Evolutionary conservation across 768 basidiomycete species (phyloP).

Genomic region (Lyophyllum shimeji): DNA sequence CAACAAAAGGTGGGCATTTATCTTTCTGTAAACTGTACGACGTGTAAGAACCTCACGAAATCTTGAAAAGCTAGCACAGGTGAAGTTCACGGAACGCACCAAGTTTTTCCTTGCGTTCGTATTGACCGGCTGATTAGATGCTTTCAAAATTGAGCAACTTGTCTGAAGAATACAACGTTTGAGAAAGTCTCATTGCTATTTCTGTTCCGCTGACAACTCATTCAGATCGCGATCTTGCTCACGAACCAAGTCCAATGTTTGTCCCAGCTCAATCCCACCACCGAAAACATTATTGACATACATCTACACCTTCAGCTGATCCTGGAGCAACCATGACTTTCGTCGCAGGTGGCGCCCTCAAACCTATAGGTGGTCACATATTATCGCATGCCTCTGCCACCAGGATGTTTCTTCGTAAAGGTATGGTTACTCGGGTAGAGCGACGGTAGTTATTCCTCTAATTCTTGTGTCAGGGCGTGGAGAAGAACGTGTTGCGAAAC

Average conservation of each 20-base stretch:
- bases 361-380: slow-evolving; percentile 90
- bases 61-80: slow-evolving; percentile 76
- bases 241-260: slow-evolving; percentile 93
- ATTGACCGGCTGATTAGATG: slow-evolving; percentile 50
- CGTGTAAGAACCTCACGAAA: slow-evolving; percentile 11
- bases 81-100: slow-evolving; percentile 18
- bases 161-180: slow-evolving; percentile 88
- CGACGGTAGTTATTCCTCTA: not conserved
- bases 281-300: not conserved
- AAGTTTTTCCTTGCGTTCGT: not conserved
- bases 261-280: slow-evolving; percentile 11
- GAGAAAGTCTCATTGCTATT: slow-evolving; percentile 12
- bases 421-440: slow-evolving; percentile 31
- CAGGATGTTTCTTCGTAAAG: slow-evolving; percentile 85
- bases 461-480: slow-evolving; percentile 56
- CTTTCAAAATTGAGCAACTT: slow-evolving; percentile 89
- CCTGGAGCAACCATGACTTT: slow-evolving; percentile 96
- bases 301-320: slow-evolving; percentile 55
- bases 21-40: not conserved
- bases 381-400: slow-evolving; percentile 89
- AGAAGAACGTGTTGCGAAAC: slow-evolving; percentile 87
- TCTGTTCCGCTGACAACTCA: slow-evolving; percentile 11
- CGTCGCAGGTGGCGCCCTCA: slow-evolving; percentile 89
- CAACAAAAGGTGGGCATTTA: slow-evolving; percentile 72
- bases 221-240: slow-evolving; percentile 78